Base-by-base conservation (phyloP, 352 stramenopile genomes). In the Pythium guiyangense region DNA sequence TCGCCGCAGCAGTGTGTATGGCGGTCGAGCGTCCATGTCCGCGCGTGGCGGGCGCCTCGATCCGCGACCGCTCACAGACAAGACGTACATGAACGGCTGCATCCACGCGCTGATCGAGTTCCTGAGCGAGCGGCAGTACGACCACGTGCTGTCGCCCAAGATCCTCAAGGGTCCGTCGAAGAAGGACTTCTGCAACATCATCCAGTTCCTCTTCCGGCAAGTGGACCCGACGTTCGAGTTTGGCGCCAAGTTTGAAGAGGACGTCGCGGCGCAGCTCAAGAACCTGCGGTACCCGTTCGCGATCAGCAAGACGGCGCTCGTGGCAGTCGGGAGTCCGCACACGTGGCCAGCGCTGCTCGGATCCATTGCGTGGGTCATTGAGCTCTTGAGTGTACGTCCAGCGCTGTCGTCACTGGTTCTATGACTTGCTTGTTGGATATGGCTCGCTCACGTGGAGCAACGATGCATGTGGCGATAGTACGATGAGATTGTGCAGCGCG, bases 111-210 rank as follows among this genome's bases (percentile, higher is more conserved):
- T 99, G 47, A 82, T 98, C 35, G 82, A 94, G 56, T 99, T 97
- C 64, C 84, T 99, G 27, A 74, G 70, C 47, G 77, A 93, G 8
- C 85, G 84, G 49, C 79, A 90, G 43, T 99, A 97, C 73, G 87
- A 97, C 67, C 77, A 98, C 60, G 73, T 84, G 14, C 73, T 99
- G 49, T 87, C 82, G 0, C 79, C 79, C 6, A 97, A 98, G 59
- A 84, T 96, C 44, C 74, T 99, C 18, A 84, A 86, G 17, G 81
- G 90, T 4, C 96, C 97, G 5, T 98, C 94, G 17, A 96, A 96
- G 42, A 98, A 98, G 60, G 97, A 99, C 64, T 99, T 99, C 64
- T 85, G 84, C 60, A 94, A 98, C 64, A 98, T 99, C 57, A 83
- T 99, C 53, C 84, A 90, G 22, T 99, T 99, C 63, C 70, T 99